Evolutionary conservation across 192 early-diverging fungal genomes (phyloP).

Genomic region (Funneliformis mosseae): DNA sequence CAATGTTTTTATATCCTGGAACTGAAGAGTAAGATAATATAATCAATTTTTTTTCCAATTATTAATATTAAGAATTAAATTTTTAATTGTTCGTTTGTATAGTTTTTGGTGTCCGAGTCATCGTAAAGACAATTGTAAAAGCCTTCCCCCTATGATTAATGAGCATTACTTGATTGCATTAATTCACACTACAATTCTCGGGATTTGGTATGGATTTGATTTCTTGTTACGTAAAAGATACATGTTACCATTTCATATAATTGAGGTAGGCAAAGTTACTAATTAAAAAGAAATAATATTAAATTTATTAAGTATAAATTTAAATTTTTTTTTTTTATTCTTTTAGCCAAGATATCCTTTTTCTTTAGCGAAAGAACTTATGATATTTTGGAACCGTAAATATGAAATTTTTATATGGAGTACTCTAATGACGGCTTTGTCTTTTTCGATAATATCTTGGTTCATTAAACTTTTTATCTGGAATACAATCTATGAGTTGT

Average conservation of each 20-base stretch:
- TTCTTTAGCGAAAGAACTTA: constrained; percentile 3
- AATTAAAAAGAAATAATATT: not conserved
- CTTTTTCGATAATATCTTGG: not conserved
- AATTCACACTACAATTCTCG: not conserved
- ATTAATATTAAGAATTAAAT: not conserved
- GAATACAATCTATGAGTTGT: not conserved
- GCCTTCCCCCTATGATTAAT: constrained; percentile 2
- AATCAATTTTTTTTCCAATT: not conserved
- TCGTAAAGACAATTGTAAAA: constrained; percentile 20
- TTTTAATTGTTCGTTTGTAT: not conserved
- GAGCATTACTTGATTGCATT: constrained; percentile 9
- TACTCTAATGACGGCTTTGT: not conserved
- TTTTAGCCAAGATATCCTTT: constrained; percentile 6
- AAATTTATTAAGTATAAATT: no score
- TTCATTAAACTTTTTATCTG: not conserved
- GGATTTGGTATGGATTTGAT: not conserved
- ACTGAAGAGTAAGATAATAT: constrained; percentile 1
- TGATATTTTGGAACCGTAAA: not conserved
- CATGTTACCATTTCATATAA: not conserved
- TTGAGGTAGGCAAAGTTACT: not conserved
- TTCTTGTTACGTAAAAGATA: constrained; percentile 3
- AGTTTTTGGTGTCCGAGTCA: constrained; percentile 27
- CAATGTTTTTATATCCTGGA: constrained; percentile 8
- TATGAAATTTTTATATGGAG: not conserved
- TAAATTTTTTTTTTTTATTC: not conserved